Evolutionary conservation across 2,329 filamentous ascomycete genomes (phyloP).

Genomic region (Fusarium nisikadoi): DNA sequence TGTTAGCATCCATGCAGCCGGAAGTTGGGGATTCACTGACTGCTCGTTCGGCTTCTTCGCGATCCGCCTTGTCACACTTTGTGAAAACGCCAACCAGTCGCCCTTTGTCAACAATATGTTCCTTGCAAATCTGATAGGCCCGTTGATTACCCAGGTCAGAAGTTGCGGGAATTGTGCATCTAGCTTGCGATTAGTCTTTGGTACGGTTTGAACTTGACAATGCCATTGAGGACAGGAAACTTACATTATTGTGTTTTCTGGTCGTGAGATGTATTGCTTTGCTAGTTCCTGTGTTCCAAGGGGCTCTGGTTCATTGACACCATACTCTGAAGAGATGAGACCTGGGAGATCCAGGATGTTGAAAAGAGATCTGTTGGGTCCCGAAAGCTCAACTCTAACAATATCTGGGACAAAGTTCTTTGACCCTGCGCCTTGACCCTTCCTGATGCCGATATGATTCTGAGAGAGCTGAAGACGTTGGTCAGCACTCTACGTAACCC

Average conservation of each 20-base stretch:
- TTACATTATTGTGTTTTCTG: not conserved
- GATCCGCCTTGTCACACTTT: not conserved
- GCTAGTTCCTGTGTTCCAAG: not conserved
- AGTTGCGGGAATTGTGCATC: not conserved
- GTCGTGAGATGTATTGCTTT: not conserved
- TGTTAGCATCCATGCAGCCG: not conserved
- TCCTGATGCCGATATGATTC: not conserved
- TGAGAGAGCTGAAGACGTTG: not conserved
- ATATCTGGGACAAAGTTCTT: slow-evolving; percentile 1
- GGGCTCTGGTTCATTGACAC: not conserved
- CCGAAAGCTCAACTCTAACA: not conserved
- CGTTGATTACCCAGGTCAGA: not conserved
- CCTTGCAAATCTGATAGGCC: not conserved
- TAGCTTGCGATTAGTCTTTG: not conserved
- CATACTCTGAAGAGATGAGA: not conserved
- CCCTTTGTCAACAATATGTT: not conserved
- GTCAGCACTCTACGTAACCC: not conserved
- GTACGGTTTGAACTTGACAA: not conserved
- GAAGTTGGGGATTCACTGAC: not conserved
- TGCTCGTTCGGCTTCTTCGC: not conserved
- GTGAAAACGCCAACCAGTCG: not conserved
- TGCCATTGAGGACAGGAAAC: not conserved
- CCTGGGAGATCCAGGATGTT: not conserved
- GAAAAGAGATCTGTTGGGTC: not conserved
- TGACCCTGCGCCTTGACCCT: not conserved